These are phyloP conservation scores for Hibiscus syriacus DNA, from an alignment of 345 rosid genomes.

Conservation along the genomic window DNA sequence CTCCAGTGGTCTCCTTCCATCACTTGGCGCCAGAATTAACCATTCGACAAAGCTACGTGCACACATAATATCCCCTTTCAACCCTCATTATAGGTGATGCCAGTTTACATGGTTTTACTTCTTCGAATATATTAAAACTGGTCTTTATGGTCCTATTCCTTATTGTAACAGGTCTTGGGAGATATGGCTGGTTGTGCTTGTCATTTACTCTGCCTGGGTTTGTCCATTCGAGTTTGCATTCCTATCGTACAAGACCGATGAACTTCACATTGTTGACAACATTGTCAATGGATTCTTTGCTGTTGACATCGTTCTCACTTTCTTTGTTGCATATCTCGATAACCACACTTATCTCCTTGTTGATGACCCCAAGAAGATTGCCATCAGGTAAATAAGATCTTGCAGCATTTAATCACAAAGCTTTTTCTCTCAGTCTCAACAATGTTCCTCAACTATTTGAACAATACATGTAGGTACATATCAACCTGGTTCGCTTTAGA, in stretches of 20 bases:
- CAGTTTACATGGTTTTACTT: background rate
- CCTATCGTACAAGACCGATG: constrained; percentile 52
- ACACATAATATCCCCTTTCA: constrained; percentile 71
- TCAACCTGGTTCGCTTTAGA: constrained; percentile 93
- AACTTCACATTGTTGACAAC: constrained; percentile 64
- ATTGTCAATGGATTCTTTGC: constrained; percentile 83
- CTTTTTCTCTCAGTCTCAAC: background rate
- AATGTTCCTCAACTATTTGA: too few species aligned
- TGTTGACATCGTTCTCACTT: constrained; percentile 76
- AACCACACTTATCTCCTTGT: constrained; percentile 71
- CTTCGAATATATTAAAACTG: constrained; percentile 16
- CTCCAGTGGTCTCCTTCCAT: constrained; percentile 76
- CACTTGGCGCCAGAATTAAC: constrained; percentile 89
- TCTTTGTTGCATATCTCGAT: constrained; percentile 87
- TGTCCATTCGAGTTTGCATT: constrained; percentile 88
- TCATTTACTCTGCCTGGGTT: constrained; percentile 94
- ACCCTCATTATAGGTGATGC: constrained; percentile 62
- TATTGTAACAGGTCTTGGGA: constrained; percentile 82
- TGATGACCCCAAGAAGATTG: constrained; percentile 73
- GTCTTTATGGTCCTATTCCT: constrained; percentile 32
- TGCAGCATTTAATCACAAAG: constrained; percentile 1
- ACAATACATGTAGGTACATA: constrained; percentile 44
- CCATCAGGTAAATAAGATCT: constrained; percentile 48
- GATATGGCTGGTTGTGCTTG: constrained; percentile 79
- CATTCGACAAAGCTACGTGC: constrained; percentile 70